Evolutionary conservation across 1,139 yeast species (phyloP), one percentile per base, ranked within the genome.

Genomic region (Meyerozyma carpophila): DNA sequence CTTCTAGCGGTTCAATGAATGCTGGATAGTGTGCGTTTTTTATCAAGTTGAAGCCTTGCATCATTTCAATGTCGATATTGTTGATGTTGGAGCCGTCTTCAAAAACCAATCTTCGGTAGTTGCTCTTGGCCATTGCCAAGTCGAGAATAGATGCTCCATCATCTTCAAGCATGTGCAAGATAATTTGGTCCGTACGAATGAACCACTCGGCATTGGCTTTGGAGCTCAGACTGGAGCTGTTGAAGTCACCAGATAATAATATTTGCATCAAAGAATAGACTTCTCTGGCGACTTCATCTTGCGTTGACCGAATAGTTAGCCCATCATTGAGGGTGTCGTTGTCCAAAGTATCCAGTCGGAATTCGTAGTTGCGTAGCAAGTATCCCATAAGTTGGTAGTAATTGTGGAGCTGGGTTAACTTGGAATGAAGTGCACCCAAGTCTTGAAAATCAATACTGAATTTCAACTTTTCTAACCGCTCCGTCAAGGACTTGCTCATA

Each of bases 131-230:
- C 54, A 73, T 56, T 0, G 68, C 71, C 41, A 73, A 48, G 48
- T 73, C 75, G 36, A 73, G 48, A 18, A 73, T 68, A 4, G 77
- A 75, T 1, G 63, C 57, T 21, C 77, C 47, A 48, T 71, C 70
- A 51, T 72, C 74, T 44, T 72, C 72, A 36, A 73, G 55, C 67
- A 73, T 65, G 45, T 72, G 76, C 36, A 72, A 53, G 26, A 70
- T 66, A 26, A 73, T 59, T 46, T 70, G 65, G 50, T 73, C 77
- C 0, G 94, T 81, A 25, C 81, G 70, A 25, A 89, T 69, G 13
- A 77, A 67, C 87, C 93, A 84, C 46, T 77, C 76, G 13, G 65
- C 56, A 45, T 55, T 54, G 7, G 66, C 56, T 42, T 49, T 37
- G 14, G 48, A 38, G 48, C 50, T 11, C 25, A 20, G 37, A 34